Evolutionary conservation across 164 flowering plant genomes (phyloP), one percentile per base, ranked within the genome.

Genomic region (Berberis vulgaris): DNA sequence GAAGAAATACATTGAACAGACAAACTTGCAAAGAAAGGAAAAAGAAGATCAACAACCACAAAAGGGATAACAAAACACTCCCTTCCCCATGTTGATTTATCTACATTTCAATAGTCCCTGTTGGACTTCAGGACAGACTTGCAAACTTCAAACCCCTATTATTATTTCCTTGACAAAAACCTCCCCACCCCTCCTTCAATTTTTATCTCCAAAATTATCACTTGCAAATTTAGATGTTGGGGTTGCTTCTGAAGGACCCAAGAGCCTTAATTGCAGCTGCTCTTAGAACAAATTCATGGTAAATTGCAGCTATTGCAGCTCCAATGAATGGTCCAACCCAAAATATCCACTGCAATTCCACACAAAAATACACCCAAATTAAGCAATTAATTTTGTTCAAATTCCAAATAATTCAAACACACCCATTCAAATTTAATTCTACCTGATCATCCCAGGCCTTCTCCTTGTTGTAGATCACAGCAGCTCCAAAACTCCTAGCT

Each of bases 401-500:
- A 1, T 60, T 60, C 11, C 43, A 60, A 60, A 39, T 10, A 43
- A 13, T 7, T 26, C 39, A 43, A 45, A 43, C 7, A n/a, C 1
- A 41, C 26, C 26, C 26, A 41, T 12, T 40, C 7, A 1, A 45
- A 12, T 7, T n/a, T 7, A 53, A 3, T 9, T 39, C 43, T 54
- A 78, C 81, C 10, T 75, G 77, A 49, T 79, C 82, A 62, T 76
- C 76, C 82, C 82, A 79, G 13, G 80, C 80, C 63, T 73, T 72
- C 0, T 50, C 73, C 11, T 65, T 66, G 78, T 76, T 79, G 76
- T 66, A 76, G 59, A 79, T 72, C 1, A 79, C 78, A 26, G 82
- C 82, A 43, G 82, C 78, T 41, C 82, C 82, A 45, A 79, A 67
- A 64, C 78, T 74, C 60, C 82, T 67, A 10, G 82, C 82, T 0